These are phyloP conservation scores for Camellia oleifera DNA, from an alignment of 179 eudicot species.

Conservation along the genomic window DNA sequence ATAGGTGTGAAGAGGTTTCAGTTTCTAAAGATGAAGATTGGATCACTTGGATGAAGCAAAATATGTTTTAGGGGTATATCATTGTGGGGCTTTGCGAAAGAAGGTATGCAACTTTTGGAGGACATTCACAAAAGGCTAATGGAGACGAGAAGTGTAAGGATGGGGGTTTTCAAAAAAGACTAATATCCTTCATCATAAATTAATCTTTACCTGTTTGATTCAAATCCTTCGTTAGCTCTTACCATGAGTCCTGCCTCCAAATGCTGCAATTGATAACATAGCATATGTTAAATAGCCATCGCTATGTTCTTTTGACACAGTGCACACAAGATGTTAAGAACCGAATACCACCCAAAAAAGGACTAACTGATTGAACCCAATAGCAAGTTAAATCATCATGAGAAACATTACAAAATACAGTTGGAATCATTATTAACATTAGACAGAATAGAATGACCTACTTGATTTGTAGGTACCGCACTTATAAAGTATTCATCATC, in stretches of 20 bases:
- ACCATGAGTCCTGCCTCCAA: conserved; percentile 82
- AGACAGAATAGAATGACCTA: conserved; percentile 18
- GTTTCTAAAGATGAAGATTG: no score
- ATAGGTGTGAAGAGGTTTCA: no score
- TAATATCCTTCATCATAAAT: background rate
- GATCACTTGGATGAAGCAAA: no score
- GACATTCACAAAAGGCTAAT: no score
- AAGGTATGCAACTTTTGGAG: no score
- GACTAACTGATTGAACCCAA: background rate
- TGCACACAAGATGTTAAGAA: background rate
- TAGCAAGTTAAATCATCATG: background rate
- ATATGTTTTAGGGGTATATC: no score
- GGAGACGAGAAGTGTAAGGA: no score
- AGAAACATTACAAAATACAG: background rate
- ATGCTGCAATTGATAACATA: conserved; percentile 49
- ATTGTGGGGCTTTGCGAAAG: no score
- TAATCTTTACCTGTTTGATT: conserved; percentile 58
- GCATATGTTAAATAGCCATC: conserved; percentile 1
- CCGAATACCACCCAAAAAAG: background rate
- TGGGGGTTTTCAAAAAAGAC: background rate
- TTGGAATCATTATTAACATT: conserved; percentile 1
- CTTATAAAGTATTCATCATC: conserved; percentile 87
- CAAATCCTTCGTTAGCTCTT: conserved; percentile 63
- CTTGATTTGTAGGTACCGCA: conserved; percentile 86
- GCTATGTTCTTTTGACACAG: background rate